phyloP scores from a whole-genome alignment of 73 alveolate species.

The Paramecium biaurelia region DNA sequence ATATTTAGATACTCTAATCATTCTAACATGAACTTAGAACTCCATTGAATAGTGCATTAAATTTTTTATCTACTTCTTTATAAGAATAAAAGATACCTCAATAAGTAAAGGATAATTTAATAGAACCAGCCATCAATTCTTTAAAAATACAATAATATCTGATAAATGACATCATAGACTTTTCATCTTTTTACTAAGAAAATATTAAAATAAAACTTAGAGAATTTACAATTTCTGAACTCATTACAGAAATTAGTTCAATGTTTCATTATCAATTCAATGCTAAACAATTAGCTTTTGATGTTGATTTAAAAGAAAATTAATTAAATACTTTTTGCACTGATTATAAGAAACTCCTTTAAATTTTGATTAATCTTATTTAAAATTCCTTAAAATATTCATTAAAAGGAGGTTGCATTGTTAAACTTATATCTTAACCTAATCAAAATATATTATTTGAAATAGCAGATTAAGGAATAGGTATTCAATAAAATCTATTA shows the following conservation, averaged over 20 bases:
- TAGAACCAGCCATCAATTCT: conserved; percentile 39
- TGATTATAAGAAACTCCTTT: not conserved
- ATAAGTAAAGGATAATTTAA: not conserved
- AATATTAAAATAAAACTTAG: not conserved
- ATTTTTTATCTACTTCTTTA: not conserved
- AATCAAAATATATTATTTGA: not conserved
- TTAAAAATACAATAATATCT: not conserved
- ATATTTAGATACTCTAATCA: not conserved
- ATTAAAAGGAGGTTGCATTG: not conserved
- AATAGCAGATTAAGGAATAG: conserved; percentile 1
- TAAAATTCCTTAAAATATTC: conserved; percentile 10
- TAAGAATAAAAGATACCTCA: not conserved
- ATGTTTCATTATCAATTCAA: not conserved
- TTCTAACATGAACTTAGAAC: conserved; percentile 46
- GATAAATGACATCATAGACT: conserved; percentile 26
- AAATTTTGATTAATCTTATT: not conserved
- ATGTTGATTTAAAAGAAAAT: not conserved
- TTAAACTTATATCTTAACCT: not conserved
- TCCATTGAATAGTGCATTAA: conserved; percentile 23
- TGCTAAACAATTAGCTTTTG: not conserved
- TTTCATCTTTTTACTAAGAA: not conserved
- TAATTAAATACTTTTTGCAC: not conserved
- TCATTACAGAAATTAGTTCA: not conserved
- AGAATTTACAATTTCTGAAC: not conserved
- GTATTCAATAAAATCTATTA: not conserved